These are phyloP conservation scores for Bremia lactucae DNA, from an alignment of 352 stramenopile genomes.

Conservation along the genomic window DNA sequence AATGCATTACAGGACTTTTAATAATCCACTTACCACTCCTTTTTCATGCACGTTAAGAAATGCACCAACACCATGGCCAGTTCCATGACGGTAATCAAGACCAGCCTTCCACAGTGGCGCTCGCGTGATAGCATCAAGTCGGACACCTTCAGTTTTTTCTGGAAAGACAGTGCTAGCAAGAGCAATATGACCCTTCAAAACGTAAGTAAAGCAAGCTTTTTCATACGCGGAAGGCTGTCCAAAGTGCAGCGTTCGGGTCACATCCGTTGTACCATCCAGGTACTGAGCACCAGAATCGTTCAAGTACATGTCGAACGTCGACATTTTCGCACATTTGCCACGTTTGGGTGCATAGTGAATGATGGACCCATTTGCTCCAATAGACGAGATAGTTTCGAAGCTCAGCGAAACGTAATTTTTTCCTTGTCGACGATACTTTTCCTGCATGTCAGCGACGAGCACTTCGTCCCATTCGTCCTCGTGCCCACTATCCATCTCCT, in stretches of 20 bases:
- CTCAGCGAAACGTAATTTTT: slow-evolving; percentile 87
- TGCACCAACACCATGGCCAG: slow-evolving; percentile 93
- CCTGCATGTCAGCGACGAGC: slow-evolving; percentile 88
- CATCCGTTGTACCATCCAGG: slow-evolving; percentile 96
- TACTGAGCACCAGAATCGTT: slow-evolving; percentile 99
- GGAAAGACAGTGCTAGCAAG: slow-evolving; percentile 83
- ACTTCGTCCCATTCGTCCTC: slow-evolving; percentile 60
- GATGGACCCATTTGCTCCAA: slow-evolving; percentile 94
- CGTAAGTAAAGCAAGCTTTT: slow-evolving; percentile 92
- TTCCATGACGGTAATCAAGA: slow-evolving; percentile 97
- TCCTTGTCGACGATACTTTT: slow-evolving; percentile 75
- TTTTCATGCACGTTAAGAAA: slow-evolving; percentile 97
- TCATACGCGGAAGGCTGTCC: slow-evolving; percentile 87
- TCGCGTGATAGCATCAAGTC: slow-evolving; percentile 94
- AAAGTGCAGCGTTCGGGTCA: slow-evolving; percentile 98
- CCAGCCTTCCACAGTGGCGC: slow-evolving; percentile 90
- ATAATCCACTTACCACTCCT: slow-evolving; percentile 37
- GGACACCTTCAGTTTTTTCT: slow-evolving; percentile 89
- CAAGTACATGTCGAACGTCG: slow-evolving; percentile 91
- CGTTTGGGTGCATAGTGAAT: slow-evolving; percentile 90
- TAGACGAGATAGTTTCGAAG: slow-evolving; percentile 97
- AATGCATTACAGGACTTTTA: not conserved
- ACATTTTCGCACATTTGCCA: slow-evolving; percentile 79
- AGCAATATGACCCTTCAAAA: slow-evolving; percentile 96
- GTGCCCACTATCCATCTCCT: slow-evolving; percentile 39